phyloP scores from a whole-genome alignment of 345 rosid species.

The Zanthoxylum bungeanum region DNA sequence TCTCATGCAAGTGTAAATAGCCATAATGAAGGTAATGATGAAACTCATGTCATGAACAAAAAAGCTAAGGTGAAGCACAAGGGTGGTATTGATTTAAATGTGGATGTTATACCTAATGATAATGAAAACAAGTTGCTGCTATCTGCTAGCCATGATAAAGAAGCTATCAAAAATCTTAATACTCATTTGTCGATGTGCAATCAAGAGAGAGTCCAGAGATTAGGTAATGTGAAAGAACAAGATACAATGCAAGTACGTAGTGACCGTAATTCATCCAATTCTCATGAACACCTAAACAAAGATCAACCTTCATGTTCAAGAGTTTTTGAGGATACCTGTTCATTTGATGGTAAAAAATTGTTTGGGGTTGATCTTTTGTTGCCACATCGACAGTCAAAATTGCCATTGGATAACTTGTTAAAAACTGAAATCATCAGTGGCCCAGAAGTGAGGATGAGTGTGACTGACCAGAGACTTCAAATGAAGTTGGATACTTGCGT shows the following conservation, averaged over 20 bases:
- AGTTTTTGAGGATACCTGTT: conserved; percentile 17
- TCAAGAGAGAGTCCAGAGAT: conserved; percentile 19
- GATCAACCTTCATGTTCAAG: conserved; percentile 17
- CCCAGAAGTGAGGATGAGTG: conserved; percentile 22
- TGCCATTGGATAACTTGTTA: conserved; percentile 23
- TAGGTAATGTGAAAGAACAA: conserved; percentile 20
- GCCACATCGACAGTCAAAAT: conserved; percentile 24
- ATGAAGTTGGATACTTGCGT: conserved; percentile 33
- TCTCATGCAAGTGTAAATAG: conserved; percentile 8
- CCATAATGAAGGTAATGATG: conserved; percentile 21
- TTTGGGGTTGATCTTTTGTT: conserved; percentile 49
- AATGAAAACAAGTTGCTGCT: conserved; percentile 31
- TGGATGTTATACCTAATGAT: conserved; percentile 28
- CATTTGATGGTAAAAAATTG: conserved; percentile 40
- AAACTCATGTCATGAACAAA: conserved; percentile 19
- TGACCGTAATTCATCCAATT: conserved; percentile 14
- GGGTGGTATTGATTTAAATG: conserved; percentile 50
- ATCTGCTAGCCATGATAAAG: conserved; percentile 31
- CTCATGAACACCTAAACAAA: conserved; percentile 13
- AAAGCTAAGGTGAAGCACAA: conserved; percentile 39
- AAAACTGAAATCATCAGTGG: conserved; percentile 24
- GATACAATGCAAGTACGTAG: conserved; percentile 12
- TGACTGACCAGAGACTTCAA: conserved; percentile 16
- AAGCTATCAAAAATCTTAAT: conserved; percentile 30
- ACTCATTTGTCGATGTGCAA: not conserved